These are phyloP conservation scores for Neopestalotiopsis clavispora DNA, from an alignment of 2,329 filamentous ascomycete genomes.

Conservation along the genomic window DNA sequence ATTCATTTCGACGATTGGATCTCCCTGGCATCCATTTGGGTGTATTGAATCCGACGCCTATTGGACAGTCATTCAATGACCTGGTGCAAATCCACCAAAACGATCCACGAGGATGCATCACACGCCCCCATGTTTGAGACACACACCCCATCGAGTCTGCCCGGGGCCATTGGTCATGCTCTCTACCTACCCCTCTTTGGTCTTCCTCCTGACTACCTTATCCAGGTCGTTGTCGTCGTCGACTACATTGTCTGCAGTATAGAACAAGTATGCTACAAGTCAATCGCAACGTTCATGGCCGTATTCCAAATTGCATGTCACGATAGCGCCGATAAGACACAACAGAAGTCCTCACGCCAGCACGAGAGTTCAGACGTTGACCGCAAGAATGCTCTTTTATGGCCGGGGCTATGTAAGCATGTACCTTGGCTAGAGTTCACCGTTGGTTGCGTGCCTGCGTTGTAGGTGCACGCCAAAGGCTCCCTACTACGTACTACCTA, in stretches of 20 bases:
- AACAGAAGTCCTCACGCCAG: neutral
- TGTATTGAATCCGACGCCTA: conserved; percentile 28
- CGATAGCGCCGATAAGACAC: neutral
- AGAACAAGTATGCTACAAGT: neutral
- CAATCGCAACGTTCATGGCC: neutral
- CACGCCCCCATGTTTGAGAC: conserved; percentile 16
- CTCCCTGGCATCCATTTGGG: conserved; percentile 24
- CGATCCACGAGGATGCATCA: conserved; percentile 19
- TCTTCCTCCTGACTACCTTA: neutral
- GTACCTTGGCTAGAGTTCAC: neutral
- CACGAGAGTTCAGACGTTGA: neutral
- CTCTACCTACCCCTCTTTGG: conserved; percentile 2
- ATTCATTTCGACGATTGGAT: conserved; percentile 33
- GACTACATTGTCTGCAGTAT: neutral
- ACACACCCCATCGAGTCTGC: conserved; percentile 10
- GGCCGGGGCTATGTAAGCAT: neutral
- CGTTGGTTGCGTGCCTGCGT: neutral
- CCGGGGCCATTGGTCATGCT: conserved; percentile 13
- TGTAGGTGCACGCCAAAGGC: neutral
- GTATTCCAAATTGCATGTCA: neutral
- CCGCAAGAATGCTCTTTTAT: neutral
- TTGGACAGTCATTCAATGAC: conserved; percentile 33
- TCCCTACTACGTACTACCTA: neutral
- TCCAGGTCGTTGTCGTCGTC: neutral
- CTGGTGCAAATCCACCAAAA: conserved; percentile 20